Base-by-base conservation (phyloP, 257 asterid genomes). In the Plantago ovata region DNA sequence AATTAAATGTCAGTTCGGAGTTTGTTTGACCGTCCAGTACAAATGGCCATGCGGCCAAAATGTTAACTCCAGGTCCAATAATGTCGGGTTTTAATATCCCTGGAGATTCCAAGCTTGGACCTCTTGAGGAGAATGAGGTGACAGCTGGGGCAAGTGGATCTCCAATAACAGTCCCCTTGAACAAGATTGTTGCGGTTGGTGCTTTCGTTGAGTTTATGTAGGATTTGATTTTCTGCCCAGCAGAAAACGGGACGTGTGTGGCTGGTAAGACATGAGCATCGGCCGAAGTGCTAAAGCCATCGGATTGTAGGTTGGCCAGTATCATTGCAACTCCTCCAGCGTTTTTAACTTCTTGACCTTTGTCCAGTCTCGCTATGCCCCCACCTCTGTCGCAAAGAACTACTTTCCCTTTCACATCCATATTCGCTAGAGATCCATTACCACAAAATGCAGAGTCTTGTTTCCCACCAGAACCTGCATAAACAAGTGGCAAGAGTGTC, bases 31-130 rank as follows among this genome's bases (percentile, higher is more conserved):
- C 12, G 4, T 64, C 72, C 1, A 75, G 43, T 9, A 68, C 19
- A 19, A 57, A 13, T 0, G 76, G 69, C 82, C 82, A 72, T 6
- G 82, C 82, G 0, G 76, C 79, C 0, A 77, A 63, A 18, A 77
- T 77, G 71, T 57, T 72, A 3, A 65, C 72, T 0, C 76, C 76
- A 0, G 79, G 82, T 5, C 32, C 5, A 5, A 24, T 24, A 24
- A 24, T 24, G 32, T 24, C 32, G 5, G 32, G 32, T 24, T 24
- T 24, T 24, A 24, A 24, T 24, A 24, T 24, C 32, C 32, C 32
- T 24, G 32, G 32, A 24, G 32, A 2, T 24, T 24, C 32, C 32
- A 24, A 24, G 32, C 32, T 24, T 24, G 32, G 32, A 5, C 82
- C 81, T 33, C 78, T 64, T 0, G 77, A 70, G 42, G 81, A 75